Evolutionary conservation across 1,139 yeast species (phyloP), one percentile per base, ranked within the genome.

Genomic region (Protomyces macrosporus): DNA sequence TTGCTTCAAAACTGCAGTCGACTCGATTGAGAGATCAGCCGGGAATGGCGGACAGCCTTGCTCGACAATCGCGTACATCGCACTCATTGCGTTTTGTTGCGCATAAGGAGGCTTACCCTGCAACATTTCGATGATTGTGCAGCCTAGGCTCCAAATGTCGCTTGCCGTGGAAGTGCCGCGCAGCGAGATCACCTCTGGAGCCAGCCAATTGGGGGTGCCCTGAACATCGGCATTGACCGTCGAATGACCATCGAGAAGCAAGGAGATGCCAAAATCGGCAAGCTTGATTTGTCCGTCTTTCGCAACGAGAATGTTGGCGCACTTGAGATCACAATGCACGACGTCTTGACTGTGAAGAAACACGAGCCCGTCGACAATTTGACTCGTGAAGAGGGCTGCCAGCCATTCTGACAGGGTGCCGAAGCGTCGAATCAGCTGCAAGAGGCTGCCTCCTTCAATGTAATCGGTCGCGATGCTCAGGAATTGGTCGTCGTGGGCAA

Each of bases 101-200:
- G 87, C 87, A 70, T 89, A 90, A 0, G 98, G 97, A 0, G 98
- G 98, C 63, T 84, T 81, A 0, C 90, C 96, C 0, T 96, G 87
- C 63, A 89, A 77, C 60, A 93, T 77, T 73, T 93, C 99, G 6
- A 91, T 84, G 4, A 90, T 83, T 0, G 98, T 93, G 16, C 97
- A 96, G 1, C 98, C 99, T 16, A 93, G 75, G 12, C 96, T 88
- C 72, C 81, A 78, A 9, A 78, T 75, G 65, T 78, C 64, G 2
- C 96, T 88, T 0, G 95, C 88, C 0, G 95, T 84, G 51, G 95
- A 86, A 1, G 93, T 86, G 5, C 96, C 97, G 70, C 87, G 88
- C 68, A 90, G 86, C 14, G 88, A 85, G 50, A 84, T 75, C 0
- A 89, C 82, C 72, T 88, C 95, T 0, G 95, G 95, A 0, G 95